phyloP scores from a whole-genome alignment of 2,329 filamentous ascomycete genomes.

The Chaetothyriales sp. region DNA sequence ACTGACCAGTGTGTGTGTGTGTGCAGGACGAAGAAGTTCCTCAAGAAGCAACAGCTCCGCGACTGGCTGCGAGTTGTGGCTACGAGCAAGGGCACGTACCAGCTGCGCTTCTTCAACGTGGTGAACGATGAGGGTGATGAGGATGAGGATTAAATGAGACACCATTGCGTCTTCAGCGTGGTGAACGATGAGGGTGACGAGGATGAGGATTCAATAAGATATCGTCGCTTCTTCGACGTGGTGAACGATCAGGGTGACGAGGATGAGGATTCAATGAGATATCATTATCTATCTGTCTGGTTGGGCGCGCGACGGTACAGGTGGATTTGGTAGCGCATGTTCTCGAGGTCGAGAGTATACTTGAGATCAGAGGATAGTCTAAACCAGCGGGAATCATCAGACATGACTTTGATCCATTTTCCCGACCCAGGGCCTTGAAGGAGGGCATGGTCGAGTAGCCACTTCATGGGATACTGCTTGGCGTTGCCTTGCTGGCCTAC shows the following conservation, averaged over 20 bases:
- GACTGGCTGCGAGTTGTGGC: slow-evolving; percentile 99
- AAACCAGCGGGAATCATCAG: slow-evolving; percentile 75
- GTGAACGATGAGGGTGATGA: slow-evolving; percentile 96
- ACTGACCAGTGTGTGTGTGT: not conserved
- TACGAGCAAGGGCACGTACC: slow-evolving; percentile 95
- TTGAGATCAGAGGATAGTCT: slow-evolving; percentile 50
- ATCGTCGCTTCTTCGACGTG: slow-evolving; percentile 99
- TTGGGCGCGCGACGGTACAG: slow-evolving; percentile 46
- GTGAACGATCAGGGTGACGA: slow-evolving; percentile 96
- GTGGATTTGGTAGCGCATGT: slow-evolving; percentile 92
- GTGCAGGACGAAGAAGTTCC: slow-evolving; percentile 96
- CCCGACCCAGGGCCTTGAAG: slow-evolving; percentile 33
- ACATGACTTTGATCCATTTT: slow-evolving; percentile 61
- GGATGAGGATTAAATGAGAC: slow-evolving; percentile 96
- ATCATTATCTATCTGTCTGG: slow-evolving; percentile 21
- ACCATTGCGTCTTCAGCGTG: slow-evolving; percentile 93
- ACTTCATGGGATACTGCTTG: slow-evolving; percentile 80
- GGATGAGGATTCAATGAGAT: slow-evolving; percentile 96
- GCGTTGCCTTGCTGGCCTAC: slow-evolving; percentile 40
- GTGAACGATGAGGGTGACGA: slow-evolving; percentile 96
- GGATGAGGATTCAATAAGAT: slow-evolving; percentile 92
- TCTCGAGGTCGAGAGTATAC: slow-evolving; percentile 78
- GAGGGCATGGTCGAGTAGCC: slow-evolving; percentile 74
- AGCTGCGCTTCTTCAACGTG: slow-evolving; percentile 99
- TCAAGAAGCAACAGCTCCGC: slow-evolving; percentile 99